Base-by-base conservation (phyloP, 352 stramenopile genomes). In the Phytophthora ramorum region DNA sequence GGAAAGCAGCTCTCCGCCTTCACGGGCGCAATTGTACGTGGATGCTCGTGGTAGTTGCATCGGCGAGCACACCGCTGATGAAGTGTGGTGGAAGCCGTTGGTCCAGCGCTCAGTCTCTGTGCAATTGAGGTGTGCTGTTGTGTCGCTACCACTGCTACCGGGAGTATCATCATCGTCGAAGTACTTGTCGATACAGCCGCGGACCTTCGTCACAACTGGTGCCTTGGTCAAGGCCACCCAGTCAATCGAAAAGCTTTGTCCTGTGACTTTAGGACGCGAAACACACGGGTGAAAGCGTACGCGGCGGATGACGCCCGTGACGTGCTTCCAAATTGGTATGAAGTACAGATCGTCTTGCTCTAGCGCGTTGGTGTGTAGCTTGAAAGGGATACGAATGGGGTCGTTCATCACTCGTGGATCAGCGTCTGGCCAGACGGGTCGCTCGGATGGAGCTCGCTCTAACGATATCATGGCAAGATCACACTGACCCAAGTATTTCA, bases 131-230 rank as follows among this genome's bases (percentile, higher is more conserved):
- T 64, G 69, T 5, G 58, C 44, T 41, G 43, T 32, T 13, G 75
- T 48, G 52, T 53, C 52, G 28, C 32, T 48, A 10, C 49, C 51
- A 7, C 47, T 55, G 40, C 32, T 52, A 13, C 43, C 46, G 32
- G 56, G 44, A 16, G 52, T 16, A 22, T 67, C 48, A 7, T 67
- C 38, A 14, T 69, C 32, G 56, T 73, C 71, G 41, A 79, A 92
- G 60, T 90, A 95, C 22, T 83, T 78, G 61, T 95, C 84, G 46
- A 95, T 89, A 47, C 86, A 95, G 1, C 84, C 86, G 4, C 81
- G 82, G n/a, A 95, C 83, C 64, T 91, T 88, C 16, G 77, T 83
- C 49, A 93, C 75, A 8, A 90, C 68, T 16, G 84, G 84, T 3
- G 86, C 84, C 76, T 92, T 92, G 8, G 76, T 63, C 49, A 91